Percentiles rank a stretch among this genome's conserved stretches.
These are phyloP conservation scores for Hyaloscypha bicolor DNA, from an alignment of 495 filamentous ascomycete species.

Conservation along the genomic window DNA sequence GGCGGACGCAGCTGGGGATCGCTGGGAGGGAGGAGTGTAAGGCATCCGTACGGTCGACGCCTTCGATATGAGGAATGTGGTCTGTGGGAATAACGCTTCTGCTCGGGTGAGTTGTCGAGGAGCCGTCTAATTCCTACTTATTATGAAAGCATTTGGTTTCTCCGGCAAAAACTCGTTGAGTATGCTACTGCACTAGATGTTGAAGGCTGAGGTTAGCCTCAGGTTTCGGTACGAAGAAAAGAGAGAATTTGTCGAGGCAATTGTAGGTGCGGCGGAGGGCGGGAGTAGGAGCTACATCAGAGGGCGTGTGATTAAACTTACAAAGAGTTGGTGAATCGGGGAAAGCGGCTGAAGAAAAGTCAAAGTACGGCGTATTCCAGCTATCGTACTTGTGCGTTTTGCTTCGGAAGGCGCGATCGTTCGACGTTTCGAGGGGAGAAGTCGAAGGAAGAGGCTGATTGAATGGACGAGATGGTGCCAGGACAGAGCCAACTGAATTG, in stretches of 20 bases:
- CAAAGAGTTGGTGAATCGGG: slow-evolving; percentile 15
- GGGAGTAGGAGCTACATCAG: slow-evolving; percentile 14
- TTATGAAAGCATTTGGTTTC: slow-evolving; percentile 20
- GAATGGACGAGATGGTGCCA: slow-evolving; percentile 26
- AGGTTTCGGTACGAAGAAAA: background rate
- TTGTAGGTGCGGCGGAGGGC: slow-evolving; percentile 10
- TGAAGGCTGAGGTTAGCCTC: slow-evolving; percentile 19
- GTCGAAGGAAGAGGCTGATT: slow-evolving; percentile 1
- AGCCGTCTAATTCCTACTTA: slow-evolving; percentile 22
- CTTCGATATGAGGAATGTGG: background rate
- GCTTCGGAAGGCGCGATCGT: slow-evolving; percentile 13
- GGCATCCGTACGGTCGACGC: slow-evolving; percentile 63
- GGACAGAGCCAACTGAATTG: slow-evolving; percentile 21
- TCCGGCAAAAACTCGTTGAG: slow-evolving; percentile 3
- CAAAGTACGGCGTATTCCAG: slow-evolving; percentile 34
- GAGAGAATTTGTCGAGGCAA: background rate
- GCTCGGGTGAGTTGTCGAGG: slow-evolving; percentile 18
- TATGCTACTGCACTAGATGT: slow-evolving; percentile 15
- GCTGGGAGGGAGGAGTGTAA: slow-evolving; percentile 87
- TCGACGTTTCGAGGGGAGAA: slow-evolving; percentile 1
- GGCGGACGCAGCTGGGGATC: slow-evolving; percentile 74
- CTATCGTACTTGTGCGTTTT: slow-evolving; percentile 24
- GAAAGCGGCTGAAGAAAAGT: slow-evolving; percentile 19
- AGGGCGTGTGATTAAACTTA: slow-evolving; percentile 23
- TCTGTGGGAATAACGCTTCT: slow-evolving; percentile 13